Conservation (phyloP, 805 yeast species). For the Candida morakotiae region DNA sequence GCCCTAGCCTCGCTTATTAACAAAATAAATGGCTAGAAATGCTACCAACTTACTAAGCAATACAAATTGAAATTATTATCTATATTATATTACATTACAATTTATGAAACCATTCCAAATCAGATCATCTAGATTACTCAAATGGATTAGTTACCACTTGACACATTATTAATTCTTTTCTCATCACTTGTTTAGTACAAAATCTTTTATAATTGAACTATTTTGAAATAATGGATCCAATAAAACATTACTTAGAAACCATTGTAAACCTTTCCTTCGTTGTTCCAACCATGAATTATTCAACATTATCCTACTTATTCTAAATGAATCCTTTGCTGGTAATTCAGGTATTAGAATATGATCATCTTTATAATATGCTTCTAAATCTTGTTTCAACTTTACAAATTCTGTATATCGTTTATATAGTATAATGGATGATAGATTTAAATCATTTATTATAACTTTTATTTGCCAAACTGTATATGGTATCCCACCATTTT, state of each 20-base stretch:
- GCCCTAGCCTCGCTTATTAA: too few species aligned
- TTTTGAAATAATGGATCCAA: constrained; percentile 45
- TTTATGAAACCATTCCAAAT: too few species aligned
- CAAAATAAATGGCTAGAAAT: too few species aligned
- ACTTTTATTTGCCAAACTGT: constrained; percentile 37
- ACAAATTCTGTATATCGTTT: constrained; percentile 67
- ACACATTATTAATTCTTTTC: too few species aligned
- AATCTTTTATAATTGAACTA: constrained; percentile 34
- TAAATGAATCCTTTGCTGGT: constrained; percentile 49
- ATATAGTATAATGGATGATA: constrained; percentile 43
- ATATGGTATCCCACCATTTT: constrained; percentile 28
- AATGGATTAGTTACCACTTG: too few species aligned
- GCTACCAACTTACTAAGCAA: neutral
- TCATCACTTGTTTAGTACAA: constrained; percentile 24
- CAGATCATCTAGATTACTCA: too few species aligned
- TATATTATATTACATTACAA: too few species aligned
- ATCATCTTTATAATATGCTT: constrained; percentile 38
- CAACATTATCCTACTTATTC: constrained; percentile 34
- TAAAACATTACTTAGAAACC: constrained; percentile 52
- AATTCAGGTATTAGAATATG: constrained; percentile 39
- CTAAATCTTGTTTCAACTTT: constrained; percentile 37
- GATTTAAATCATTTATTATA: constrained; percentile 31
- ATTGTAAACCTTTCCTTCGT: constrained; percentile 55
- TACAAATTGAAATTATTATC: neutral
- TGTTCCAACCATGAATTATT: constrained; percentile 46